These are phyloP conservation scores for Aphanomyces cochlioides DNA, from an alignment of 352 stramenopile species.

Conservation along the genomic window DNA sequence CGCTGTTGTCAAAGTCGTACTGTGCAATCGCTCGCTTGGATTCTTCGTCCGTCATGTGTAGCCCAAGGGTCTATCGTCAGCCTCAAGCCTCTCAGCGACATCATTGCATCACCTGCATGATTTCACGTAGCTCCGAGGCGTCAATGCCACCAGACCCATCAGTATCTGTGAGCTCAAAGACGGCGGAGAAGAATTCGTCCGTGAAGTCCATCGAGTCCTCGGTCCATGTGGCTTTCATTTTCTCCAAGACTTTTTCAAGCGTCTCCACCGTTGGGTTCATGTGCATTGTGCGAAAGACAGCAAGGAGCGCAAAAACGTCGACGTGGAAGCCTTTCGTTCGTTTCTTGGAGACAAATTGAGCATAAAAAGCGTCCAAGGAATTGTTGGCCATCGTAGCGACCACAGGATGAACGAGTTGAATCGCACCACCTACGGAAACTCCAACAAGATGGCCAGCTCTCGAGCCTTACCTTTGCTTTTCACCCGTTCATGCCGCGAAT, in stretches of 20 bases:
- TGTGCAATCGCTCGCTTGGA: constrained; percentile 56
- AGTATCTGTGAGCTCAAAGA: constrained; percentile 73
- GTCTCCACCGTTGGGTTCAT: constrained; percentile 11
- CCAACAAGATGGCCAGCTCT: not conserved
- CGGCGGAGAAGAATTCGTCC: constrained; percentile 63
- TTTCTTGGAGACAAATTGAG: not conserved
- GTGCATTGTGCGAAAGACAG: constrained; percentile 8
- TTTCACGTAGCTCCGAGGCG: constrained; percentile 63
- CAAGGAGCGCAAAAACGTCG: constrained; percentile 13
- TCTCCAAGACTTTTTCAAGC: constrained; percentile 7
- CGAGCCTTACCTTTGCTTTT: constrained; percentile 22
- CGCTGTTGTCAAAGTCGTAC: constrained; percentile 71
- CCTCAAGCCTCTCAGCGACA: no score
- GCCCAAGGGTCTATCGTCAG: constrained; percentile 46
- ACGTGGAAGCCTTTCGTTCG: not conserved
- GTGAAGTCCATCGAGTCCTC: constrained; percentile 42
- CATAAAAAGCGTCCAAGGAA: constrained; percentile 25
- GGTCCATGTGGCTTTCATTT: constrained; percentile 11
- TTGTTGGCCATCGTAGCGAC: constrained; percentile 18
- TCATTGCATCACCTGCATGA: constrained; percentile 38
- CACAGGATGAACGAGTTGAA: constrained; percentile 12
- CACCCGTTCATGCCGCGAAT: constrained; percentile 30
- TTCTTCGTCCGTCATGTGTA: constrained; percentile 59
- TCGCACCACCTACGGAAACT: not conserved
- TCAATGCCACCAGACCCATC: constrained; percentile 75